A percentile compares a stretch with the other conserved stretches of the same genome.
Evolutionary conservation across 2,329 filamentous ascomycete species (phyloP).

Genomic region (Pseudogymnoascus sp.): DNA sequence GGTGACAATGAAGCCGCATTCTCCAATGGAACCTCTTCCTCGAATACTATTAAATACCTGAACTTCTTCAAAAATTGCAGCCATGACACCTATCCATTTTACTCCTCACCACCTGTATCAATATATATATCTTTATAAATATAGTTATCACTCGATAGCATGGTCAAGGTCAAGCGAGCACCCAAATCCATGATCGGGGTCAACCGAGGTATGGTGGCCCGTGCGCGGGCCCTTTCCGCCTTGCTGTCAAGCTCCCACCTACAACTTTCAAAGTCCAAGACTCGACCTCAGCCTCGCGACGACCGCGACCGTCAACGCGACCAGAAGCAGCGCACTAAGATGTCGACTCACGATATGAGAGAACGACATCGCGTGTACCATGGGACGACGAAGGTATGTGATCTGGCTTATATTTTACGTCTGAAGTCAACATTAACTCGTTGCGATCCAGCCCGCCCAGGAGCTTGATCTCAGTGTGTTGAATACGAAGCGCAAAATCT

Average conservation of each 20-base stretch:
- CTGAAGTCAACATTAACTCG: neutral
- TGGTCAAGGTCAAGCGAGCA: slow-evolving; percentile 5
- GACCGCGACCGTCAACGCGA: neutral
- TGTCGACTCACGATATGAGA: neutral
- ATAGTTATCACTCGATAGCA: neutral
- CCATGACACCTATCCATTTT: neutral
- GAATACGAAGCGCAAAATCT: neutral
- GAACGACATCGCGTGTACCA: neutral
- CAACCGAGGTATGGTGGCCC: slow-evolving; percentile 6
- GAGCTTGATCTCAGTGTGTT: neutral
- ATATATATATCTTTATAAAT: neutral
- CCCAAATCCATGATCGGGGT: slow-evolving; percentile 4
- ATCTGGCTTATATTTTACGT: neutral
- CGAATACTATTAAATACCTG: neutral
- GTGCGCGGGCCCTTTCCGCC: neutral
- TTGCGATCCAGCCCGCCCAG: neutral
- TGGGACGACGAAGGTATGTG: neutral
- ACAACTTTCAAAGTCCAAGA: neutral
- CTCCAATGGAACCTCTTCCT: neutral
- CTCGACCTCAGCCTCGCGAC: neutral
- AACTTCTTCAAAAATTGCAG: neutral
- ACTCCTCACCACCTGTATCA: neutral
- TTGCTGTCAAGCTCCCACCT: neutral
- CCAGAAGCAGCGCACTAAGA: neutral
- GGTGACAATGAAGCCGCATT: neutral